Percentiles rank a stretch among this genome's conserved stretches.
Conservation (phyloP, 164 flowering plant species). For the Magnolia changhungtana region DNA sequence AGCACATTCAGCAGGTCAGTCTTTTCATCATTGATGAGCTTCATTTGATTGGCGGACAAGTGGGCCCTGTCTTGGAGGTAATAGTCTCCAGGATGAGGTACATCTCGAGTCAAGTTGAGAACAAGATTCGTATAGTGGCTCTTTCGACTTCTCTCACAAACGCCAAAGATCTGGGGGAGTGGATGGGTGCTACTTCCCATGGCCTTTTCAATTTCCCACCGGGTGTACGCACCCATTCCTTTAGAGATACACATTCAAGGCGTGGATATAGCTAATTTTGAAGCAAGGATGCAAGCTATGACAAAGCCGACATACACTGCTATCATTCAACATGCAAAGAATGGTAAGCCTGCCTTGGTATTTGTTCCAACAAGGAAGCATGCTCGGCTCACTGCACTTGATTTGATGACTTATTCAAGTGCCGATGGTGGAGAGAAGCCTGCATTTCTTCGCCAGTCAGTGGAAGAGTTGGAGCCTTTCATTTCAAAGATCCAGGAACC, state of each 20-base stretch:
- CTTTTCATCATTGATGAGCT: constrained; percentile 93
- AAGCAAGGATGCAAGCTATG: constrained; percentile 99
- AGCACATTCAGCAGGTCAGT: constrained; percentile 84
- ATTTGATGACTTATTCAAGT: constrained; percentile 69
- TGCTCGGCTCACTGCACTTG: constrained; percentile 78
- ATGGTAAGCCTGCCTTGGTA: constrained; percentile 82
- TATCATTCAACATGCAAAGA: constrained; percentile 80
- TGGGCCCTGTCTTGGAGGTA: constrained; percentile 87
- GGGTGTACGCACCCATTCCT: constrained; percentile 89
- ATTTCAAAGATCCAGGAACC: constrained; percentile 56
- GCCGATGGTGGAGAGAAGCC: constrained; percentile 60
- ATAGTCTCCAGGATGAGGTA: constrained; percentile 96
- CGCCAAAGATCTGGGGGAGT: constrained; percentile 98
- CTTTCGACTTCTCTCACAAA: constrained; percentile 91
- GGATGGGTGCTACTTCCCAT: constrained; percentile 98
- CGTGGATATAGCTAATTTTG: constrained; percentile 89
- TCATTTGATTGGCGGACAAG: constrained; percentile 91
- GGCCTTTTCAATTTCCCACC: constrained; percentile 98
- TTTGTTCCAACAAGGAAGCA: constrained; percentile 95
- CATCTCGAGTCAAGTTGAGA: constrained; percentile 80
- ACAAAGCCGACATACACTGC: constrained; percentile 91
- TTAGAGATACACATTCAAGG: constrained; percentile 95
- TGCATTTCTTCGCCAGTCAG: constrained; percentile 43
- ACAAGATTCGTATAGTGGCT: constrained; percentile 86
- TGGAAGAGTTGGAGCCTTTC: constrained; percentile 63